Base-by-base conservation (phyloP, 176 grass and related monocot genomes). In the Juncus inflexus region DNA sequence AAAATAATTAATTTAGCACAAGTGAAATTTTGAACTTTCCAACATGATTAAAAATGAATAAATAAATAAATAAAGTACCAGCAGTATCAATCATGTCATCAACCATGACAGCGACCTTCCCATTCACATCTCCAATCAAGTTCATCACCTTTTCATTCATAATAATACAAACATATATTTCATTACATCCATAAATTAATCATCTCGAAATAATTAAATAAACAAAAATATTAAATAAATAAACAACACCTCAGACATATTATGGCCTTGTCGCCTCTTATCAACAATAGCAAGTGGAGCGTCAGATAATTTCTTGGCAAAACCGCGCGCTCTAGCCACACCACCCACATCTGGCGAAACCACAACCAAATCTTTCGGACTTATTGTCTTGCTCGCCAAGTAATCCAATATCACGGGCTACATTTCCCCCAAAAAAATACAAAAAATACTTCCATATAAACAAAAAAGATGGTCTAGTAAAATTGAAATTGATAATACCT, bases 51-150 rank as follows among this genome's bases (percentile, higher is more conserved):
- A 6, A 42, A 53, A 75, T 9, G 64, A 53, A 10, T 41, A 63
- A 52, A 51, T 52, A 42, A 35, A 40, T 28, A 39, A 41, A 40
- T 35, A 13, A 45, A 40, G 42, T 74, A 86, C 94, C 94, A 52
- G 94, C 94, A 80, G 94, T 99, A 73, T 99, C 94, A 60, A 99
- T 99, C 94, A 99, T 99, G 65, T 99, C 94, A 70, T 99, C 94
- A 41, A 99, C 68, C 83, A 99, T 83, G 42, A 92, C 84, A 64
- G 94, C 94, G 47, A 99, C 88, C 74, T 99, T 99, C 59, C 94
- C 94, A 50, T 82, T 92, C 60, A 92, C 94, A 15, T 99, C 94
- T 43, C 94, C 94, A 82, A 99, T 86, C 77, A 99, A 82, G 65
- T 99, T 87, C 85, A 99, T 99, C 55, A 92, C 94, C 94, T 99